These are phyloP conservation scores for Coniosporium tulheliwenetii DNA, from an alignment of 2,329 filamentous ascomycete genomes.

Conservation along the genomic window DNA sequence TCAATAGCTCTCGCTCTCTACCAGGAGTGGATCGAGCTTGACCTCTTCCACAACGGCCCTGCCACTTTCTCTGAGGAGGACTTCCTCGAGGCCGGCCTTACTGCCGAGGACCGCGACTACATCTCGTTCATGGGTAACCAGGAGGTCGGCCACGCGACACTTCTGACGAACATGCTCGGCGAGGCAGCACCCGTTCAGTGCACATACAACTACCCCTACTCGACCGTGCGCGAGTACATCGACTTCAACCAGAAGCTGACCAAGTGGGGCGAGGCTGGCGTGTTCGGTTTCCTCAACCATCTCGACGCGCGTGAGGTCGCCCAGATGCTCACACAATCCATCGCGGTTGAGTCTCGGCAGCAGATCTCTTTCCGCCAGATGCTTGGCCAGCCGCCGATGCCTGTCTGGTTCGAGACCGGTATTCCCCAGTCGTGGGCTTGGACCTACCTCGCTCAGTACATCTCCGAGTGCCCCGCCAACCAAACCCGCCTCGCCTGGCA, in stretches of 20 bases:
- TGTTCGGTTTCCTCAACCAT: slow-evolving; percentile 68
- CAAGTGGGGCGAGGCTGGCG: slow-evolving; percentile 62
- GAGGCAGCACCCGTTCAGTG: slow-evolving; percentile 55
- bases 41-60: slow-evolving; percentile 65
- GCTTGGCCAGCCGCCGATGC: slow-evolving; percentile 64
- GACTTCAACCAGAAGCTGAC: slow-evolving; percentile 82
- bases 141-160: slow-evolving; percentile 61
- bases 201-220: slow-evolving; percentile 68
- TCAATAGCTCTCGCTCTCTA: slow-evolving; percentile 61
- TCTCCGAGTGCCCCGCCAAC: slow-evolving; percentile 56
- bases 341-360: slow-evolving; percentile 66
- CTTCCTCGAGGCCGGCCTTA: slow-evolving; percentile 53
- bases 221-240: slow-evolving; percentile 58
- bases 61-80: slow-evolving; percentile 52
- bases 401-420: slow-evolving; percentile 65
- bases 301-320: slow-evolving; percentile 61
- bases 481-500: slow-evolving; percentile 69
- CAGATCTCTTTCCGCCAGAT: slow-evolving; percentile 78
- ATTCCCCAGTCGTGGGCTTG: slow-evolving; percentile 76
- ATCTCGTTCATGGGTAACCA: slow-evolving; percentile 66
- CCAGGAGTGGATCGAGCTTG: slow-evolving; percentile 74
- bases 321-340: slow-evolving; percentile 58
- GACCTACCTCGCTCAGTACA: slow-evolving; percentile 69
- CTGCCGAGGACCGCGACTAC: slow-evolving; percentile 51
- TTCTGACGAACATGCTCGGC: slow-evolving; percentile 66